Percentiles rank a stretch among this genome's conserved stretches.
Conservation (phyloP, 2,329 filamentous ascomycete genomes). For the Sordariomycetes sp. region DNA sequence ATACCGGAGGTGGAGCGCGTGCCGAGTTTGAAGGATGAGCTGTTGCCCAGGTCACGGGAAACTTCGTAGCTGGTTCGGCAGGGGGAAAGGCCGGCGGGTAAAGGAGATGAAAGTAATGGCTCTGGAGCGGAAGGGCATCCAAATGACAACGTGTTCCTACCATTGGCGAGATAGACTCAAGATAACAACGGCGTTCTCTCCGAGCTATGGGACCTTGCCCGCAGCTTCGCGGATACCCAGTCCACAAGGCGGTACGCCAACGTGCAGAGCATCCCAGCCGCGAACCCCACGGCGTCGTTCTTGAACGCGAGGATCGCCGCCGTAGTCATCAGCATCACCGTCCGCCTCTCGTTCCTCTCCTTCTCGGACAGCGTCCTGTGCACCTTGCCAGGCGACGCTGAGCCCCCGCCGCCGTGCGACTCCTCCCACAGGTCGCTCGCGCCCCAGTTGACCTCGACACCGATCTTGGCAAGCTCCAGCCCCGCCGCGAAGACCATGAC, state of each 20-base stretch:
- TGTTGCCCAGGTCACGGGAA: neutral
- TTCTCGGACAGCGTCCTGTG: slow-evolving; percentile 34
- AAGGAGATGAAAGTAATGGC: neutral
- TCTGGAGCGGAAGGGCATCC: neutral
- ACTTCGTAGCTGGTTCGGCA: neutral
- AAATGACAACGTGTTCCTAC: neutral
- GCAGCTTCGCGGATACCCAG: slow-evolving; percentile 17
- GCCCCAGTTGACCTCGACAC: slow-evolving; percentile 70
- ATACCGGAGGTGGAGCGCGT: slow-evolving; percentile 3
- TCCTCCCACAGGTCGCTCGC: slow-evolving; percentile 50
- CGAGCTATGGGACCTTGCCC: neutral
- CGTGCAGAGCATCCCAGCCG: slow-evolving; percentile 72
- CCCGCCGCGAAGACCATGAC: slow-evolving; percentile 87
- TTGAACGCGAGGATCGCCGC: slow-evolving; percentile 74
- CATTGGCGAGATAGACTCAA: neutral
- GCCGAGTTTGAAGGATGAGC: slow-evolving; percentile 1
- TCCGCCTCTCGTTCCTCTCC: slow-evolving; percentile 69
- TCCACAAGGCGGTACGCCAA: slow-evolving; percentile 48
- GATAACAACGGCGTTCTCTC: slow-evolving; percentile 2
- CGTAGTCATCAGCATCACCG: slow-evolving; percentile 81
- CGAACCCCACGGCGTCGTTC: slow-evolving; percentile 82
- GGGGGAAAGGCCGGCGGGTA: neutral
- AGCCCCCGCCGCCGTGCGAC: slow-evolving; percentile 22
- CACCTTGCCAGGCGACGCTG: slow-evolving; percentile 6
- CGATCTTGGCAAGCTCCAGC: slow-evolving; percentile 76